These are phyloP conservation scores for Mediolabrus comicus DNA, from an alignment of 108 stramenopile genomes.

Conservation along the genomic window DNA sequence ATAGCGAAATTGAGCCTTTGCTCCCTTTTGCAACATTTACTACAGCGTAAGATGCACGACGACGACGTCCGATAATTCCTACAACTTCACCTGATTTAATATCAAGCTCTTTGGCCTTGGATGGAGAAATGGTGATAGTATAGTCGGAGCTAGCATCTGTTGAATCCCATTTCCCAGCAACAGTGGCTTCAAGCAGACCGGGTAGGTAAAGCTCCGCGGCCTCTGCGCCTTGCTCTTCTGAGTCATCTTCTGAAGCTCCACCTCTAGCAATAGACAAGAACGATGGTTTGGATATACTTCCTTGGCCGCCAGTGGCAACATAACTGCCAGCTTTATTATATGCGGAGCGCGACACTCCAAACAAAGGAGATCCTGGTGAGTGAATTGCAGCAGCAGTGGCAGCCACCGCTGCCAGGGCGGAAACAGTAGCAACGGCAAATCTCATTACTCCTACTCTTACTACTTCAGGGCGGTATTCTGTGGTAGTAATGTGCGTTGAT, in stretches of 20 bases:
- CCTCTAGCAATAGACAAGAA: slow-evolving; percentile 3
- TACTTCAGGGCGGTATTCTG: too few species aligned
- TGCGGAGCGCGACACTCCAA: neutral
- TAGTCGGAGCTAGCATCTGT: slow-evolving; percentile 43
- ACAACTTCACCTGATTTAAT: slow-evolving; percentile 67
- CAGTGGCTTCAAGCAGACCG: slow-evolving; percentile 67
- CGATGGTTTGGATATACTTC: neutral
- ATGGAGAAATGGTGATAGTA: slow-evolving; percentile 52
- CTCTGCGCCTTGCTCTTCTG: slow-evolving; percentile 28
- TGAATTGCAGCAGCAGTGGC: slow-evolving; percentile 1
- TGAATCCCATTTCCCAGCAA: slow-evolving; percentile 44
- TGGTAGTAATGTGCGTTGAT: neutral
- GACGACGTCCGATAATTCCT: slow-evolving; percentile 71
- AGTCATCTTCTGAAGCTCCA: slow-evolving; percentile 18
- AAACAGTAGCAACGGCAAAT: neutral
- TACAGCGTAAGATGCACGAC: slow-evolving; percentile 70
- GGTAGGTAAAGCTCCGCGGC: slow-evolving; percentile 68
- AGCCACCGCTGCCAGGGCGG: neutral
- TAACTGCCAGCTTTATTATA: neutral
- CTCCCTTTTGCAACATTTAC: slow-evolving; percentile 46
- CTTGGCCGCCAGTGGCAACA: neutral
- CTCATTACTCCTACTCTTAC: too few species aligned
- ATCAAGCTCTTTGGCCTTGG: slow-evolving; percentile 82
- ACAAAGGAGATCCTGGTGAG: neutral
- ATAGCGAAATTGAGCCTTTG: slow-evolving; percentile 39